Evolutionary conservation across 805 yeast genomes (phyloP).

Genomic region (Groenewaldozyma tartarivorans): DNA sequence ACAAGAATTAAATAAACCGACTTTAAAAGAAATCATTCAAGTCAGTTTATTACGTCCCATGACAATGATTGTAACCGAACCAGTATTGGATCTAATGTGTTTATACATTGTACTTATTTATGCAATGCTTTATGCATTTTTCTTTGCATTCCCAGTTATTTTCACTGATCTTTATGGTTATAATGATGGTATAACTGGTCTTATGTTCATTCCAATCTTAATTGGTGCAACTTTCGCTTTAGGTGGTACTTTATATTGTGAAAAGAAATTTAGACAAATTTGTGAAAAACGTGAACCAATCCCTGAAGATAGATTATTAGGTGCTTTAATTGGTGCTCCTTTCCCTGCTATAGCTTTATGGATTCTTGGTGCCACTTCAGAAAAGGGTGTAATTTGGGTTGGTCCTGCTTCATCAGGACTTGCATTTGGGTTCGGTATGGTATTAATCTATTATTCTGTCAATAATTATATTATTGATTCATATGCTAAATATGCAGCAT

Average conservation of each 20-base stretch:
- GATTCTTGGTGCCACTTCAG: conserved; percentile 54
- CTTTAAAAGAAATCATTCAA: conserved; percentile 55
- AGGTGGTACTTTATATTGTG: conserved; percentile 64
- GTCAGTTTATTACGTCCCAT: conserved; percentile 69
- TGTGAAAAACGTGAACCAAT: conserved; percentile 36
- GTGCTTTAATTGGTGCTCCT: conserved; percentile 39
- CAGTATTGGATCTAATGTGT: conserved; percentile 76
- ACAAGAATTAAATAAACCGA: conserved; percentile 80
- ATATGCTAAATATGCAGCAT: conserved; percentile 51
- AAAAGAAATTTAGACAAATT: conserved; percentile 46
- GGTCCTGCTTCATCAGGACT: conserved; percentile 51
- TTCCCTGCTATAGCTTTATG: conserved; percentile 44
- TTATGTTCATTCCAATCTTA: conserved; percentile 83
- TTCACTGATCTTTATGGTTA: conserved; percentile 61
- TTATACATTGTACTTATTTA: conserved; percentile 81
- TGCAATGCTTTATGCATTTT: conserved; percentile 84
- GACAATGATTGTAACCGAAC: conserved; percentile 66
- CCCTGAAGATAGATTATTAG: conserved; percentile 49
- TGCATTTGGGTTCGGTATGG: conserved; percentile 45
- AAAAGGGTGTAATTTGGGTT: conserved; percentile 36
- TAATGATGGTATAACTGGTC: conserved; percentile 69
- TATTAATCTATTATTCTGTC: conserved; percentile 58
- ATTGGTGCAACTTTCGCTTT: conserved; percentile 78
- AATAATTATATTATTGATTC: conserved; percentile 71
- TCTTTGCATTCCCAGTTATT: conserved; percentile 91